phyloP scores from a whole-genome alignment of 495 filamentous ascomycete species.

The Neurospora pannonica region DNA sequence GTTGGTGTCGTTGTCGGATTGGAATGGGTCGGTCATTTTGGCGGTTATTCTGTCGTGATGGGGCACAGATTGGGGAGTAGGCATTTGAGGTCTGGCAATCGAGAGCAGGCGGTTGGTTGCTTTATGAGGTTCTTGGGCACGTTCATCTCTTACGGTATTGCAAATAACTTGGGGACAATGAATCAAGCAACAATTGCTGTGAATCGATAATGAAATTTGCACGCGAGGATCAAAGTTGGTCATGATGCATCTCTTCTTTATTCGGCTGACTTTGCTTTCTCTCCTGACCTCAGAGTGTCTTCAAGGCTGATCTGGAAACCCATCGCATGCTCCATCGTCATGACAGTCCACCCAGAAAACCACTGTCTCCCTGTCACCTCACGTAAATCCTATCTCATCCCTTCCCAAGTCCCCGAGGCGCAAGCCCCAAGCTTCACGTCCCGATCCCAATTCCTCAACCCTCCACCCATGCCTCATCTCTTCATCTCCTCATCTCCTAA shows the following conservation, averaged over 20 bases:
- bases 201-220: not conserved
- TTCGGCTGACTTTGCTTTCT: not conserved
- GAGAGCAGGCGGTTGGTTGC: no score
- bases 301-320: not conserved
- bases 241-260: not conserved
- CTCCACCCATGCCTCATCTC: not conserved
- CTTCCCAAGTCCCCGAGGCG: not conserved
- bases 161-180: no score
- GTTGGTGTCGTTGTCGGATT: not conserved
- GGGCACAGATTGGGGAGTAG: no score
- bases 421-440: not conserved
- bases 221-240: not conserved
- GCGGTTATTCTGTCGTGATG: no score
- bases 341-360: not conserved
- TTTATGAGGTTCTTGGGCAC: not conserved
- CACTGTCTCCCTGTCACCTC: not conserved
- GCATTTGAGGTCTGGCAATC: no score
- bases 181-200: not conserved
- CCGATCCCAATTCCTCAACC: not conserved
- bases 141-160: no score
- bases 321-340: not conserved
- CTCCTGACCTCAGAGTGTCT: no score
- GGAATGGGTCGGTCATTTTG: not conserved
- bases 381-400: not conserved
- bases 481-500: conserved; percentile 3